Conservation (phyloP, 164 flowering plant genomes). For the Cinnamomum chago region DNA sequence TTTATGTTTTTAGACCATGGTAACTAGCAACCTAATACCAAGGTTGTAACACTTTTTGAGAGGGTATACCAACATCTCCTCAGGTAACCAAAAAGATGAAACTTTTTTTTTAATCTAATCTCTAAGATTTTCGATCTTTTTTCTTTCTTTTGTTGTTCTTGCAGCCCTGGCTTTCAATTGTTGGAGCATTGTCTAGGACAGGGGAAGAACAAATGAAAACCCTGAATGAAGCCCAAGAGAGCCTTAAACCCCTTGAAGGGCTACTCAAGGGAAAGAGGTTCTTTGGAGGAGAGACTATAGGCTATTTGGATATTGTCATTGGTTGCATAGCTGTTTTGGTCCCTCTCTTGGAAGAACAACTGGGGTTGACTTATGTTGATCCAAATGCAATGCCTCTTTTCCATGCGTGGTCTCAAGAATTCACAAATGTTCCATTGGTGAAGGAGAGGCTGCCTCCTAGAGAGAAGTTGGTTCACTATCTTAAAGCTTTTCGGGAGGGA, state of each 20-base stretch:
- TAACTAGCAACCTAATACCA: too few species aligned
- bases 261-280: conserved; percentile 4
- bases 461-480: neutral
- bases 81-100: too few species aligned
- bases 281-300: conserved; percentile 5
- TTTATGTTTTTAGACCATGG: too few species aligned
- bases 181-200: neutral
- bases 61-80: too few species aligned
- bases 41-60: too few species aligned
- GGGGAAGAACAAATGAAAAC: conserved; percentile 3
- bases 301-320: conserved; percentile 2
- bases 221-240: conserved; percentile 2
- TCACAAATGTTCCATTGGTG: conserved; percentile 1
- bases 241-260: conserved; percentile 5
- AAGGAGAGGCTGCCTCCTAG: conserved; percentile 11
- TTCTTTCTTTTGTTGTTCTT: neutral
- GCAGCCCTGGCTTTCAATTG: neutral
- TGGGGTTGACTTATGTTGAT: neutral
- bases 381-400: conserved; percentile 3
- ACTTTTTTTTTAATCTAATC: too few species aligned
- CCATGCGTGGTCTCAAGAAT: conserved; percentile 8
- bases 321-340: conserved; percentile 3
- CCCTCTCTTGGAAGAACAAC: neutral
- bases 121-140: too few species aligned
- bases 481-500: neutral